A percentile compares a stretch with the other conserved stretches of the same genome.
Evolutionary conservation across 768 basidiomycete genomes (phyloP).

Genomic region (Lentinus tigrinus): DNA sequence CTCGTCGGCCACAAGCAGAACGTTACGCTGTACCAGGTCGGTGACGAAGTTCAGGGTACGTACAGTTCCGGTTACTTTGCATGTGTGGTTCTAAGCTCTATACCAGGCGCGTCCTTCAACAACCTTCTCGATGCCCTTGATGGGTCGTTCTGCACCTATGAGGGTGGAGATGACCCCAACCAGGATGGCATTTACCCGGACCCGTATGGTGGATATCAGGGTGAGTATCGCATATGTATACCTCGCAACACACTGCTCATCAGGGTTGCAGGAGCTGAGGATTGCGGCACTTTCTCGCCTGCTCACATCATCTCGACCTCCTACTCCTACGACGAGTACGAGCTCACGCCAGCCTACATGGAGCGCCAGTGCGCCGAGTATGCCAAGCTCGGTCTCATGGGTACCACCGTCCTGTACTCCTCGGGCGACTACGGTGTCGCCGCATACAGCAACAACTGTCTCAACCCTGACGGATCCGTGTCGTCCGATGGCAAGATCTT

Average conservation of each 20-base stretch:
- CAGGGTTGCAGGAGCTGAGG: neutral
- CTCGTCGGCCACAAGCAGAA: slow-evolving; percentile 28
- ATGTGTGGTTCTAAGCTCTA: neutral
- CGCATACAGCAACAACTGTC: slow-evolving; percentile 32
- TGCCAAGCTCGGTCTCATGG: slow-evolving; percentile 40
- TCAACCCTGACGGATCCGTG: slow-evolving; percentile 29
- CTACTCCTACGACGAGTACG: slow-evolving; percentile 38
- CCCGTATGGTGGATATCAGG: slow-evolving; percentile 35
- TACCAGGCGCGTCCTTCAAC: slow-evolving; percentile 40
- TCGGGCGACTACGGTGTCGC: slow-evolving; percentile 49
- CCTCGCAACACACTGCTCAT: neutral
- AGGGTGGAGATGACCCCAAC: slow-evolving; percentile 44
- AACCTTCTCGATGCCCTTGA: slow-evolving; percentile 47
- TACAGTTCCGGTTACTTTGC: neutral
- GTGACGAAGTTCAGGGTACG: slow-evolving; percentile 17
- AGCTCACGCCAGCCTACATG: slow-evolving; percentile 35
- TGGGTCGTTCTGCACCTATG: slow-evolving; percentile 41
- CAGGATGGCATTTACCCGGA: slow-evolving; percentile 46
- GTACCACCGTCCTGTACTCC: slow-evolving; percentile 40
- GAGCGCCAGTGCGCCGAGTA: slow-evolving; percentile 45
- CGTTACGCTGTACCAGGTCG: slow-evolving; percentile 22
- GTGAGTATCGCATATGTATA: slow-evolving; percentile 17
- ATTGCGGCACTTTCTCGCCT: slow-evolving; percentile 35
- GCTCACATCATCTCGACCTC: slow-evolving; percentile 43
- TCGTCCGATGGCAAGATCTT: slow-evolving; percentile 3